These are phyloP conservation scores for Diplodia intermedia DNA, from an alignment of 2,329 filamentous ascomycete genomes.

Conservation along the genomic window DNA sequence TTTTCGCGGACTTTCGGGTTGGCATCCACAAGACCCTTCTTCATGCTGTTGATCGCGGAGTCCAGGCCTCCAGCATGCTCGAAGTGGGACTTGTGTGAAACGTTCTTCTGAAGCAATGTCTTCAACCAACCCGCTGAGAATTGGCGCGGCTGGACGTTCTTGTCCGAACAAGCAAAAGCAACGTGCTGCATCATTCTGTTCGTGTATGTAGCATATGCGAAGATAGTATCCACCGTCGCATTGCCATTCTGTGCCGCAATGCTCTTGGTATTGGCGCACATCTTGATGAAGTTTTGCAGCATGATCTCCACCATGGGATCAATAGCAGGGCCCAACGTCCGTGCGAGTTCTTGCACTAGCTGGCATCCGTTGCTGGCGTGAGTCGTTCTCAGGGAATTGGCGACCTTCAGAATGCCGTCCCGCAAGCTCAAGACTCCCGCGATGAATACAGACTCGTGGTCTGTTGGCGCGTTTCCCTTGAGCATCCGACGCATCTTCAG, in stretches of 20 bases:
- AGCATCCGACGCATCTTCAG: constrained; percentile 77
- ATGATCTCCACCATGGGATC: constrained; percentile 90
- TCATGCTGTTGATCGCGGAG: constrained; percentile 83
- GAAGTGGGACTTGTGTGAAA: constrained; percentile 78
- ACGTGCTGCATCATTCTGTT: constrained; percentile 85
- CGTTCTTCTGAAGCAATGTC: constrained; percentile 79
- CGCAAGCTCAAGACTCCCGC: constrained; percentile 74
- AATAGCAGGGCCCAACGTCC: constrained; percentile 75
- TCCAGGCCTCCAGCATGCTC: constrained; percentile 87
- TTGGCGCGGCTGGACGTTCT: constrained; percentile 85
- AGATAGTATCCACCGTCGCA: constrained; percentile 77
- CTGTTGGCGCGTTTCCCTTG: constrained; percentile 80
- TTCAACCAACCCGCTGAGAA: constrained; percentile 84
- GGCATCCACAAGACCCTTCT: constrained; percentile 84
- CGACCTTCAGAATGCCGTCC: constrained; percentile 87
- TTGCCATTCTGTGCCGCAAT: constrained; percentile 88
- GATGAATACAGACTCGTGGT: constrained; percentile 76
- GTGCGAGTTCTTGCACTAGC: constrained; percentile 83
- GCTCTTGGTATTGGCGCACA: constrained; percentile 89
- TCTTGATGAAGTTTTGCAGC: constrained; percentile 86
- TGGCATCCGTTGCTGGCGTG: constrained; percentile 85
- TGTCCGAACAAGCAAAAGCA: constrained; percentile 82
- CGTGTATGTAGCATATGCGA: constrained; percentile 80
- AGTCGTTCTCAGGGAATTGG: constrained; percentile 85
- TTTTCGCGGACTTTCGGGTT: constrained; percentile 90